Conservation (phyloP, 805 yeast species). For the Sungouiozyma ichnusensis region DNA sequence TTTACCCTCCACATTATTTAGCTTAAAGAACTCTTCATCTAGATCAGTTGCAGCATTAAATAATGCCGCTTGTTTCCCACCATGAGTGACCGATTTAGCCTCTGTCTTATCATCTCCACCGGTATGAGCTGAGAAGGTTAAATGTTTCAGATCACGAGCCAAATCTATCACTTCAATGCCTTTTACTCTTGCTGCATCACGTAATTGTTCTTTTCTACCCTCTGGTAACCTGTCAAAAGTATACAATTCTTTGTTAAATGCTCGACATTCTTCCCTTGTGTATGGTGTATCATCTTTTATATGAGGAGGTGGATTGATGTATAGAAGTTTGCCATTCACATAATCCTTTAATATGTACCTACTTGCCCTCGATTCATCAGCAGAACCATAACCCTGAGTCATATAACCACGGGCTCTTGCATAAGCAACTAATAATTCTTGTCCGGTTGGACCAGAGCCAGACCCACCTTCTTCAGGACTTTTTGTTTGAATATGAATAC, state of each 20-base stretch:
- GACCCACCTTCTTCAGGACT: slow-evolving; percentile 80
- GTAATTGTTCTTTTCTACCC: slow-evolving; percentile 60
- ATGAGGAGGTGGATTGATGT: slow-evolving; percentile 80
- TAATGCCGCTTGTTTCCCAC: slow-evolving; percentile 76
- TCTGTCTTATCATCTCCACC: slow-evolving; percentile 36
- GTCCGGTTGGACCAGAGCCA: slow-evolving; percentile 72
- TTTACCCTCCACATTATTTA: slow-evolving; percentile 54
- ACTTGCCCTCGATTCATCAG: slow-evolving; percentile 92
- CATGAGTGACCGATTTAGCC: slow-evolving; percentile 51
- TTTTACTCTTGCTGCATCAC: slow-evolving; percentile 49
- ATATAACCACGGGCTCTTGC: slow-evolving; percentile 95
- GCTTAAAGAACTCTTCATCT: slow-evolving; percentile 75
- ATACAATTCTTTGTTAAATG: slow-evolving; percentile 70
- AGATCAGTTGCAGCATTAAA: slow-evolving; percentile 71
- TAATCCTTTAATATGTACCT: slow-evolving; percentile 88
- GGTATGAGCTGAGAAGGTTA: slow-evolving; percentile 73
- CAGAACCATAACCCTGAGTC: slow-evolving; percentile 95
- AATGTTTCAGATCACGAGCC: slow-evolving; percentile 53
- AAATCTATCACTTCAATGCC: slow-evolving; percentile 54
- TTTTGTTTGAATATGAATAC: slow-evolving; percentile 74
- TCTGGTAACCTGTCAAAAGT: slow-evolving; percentile 57
- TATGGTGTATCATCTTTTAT: slow-evolving; percentile 44
- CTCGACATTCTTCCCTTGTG: slow-evolving; percentile 41
- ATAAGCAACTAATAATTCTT: slow-evolving; percentile 80
- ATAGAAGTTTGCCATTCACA: slow-evolving; percentile 81